Percentiles rank a stretch among this genome's conserved stretches.
phyloP scores from a whole-genome alignment of 2,329 filamentous ascomycete genomes.

The Fonsecaea monophora region DNA sequence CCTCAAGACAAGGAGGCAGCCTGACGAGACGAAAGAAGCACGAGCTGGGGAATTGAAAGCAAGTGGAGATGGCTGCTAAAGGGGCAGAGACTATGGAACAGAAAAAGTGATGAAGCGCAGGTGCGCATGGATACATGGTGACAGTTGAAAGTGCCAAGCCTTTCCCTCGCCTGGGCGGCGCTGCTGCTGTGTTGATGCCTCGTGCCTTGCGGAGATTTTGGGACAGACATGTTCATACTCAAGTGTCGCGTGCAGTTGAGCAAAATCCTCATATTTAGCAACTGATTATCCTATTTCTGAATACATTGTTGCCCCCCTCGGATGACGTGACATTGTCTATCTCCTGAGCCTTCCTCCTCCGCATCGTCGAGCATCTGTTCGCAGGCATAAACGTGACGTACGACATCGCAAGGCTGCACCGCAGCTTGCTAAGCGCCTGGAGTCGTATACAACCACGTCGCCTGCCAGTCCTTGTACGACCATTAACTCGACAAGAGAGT shows the following conservation, averaged over 20 bases:
- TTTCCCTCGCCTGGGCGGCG: not conserved
- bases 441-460: constrained; percentile 24
- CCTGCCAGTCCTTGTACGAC: constrained; percentile 18
- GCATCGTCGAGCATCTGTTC: not conserved
- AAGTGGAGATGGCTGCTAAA: not conserved
- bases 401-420: constrained; percentile 32
- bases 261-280: constrained; percentile 13
- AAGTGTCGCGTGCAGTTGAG: constrained; percentile 14
- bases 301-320: not conserved
- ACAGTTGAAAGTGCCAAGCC: not conserved
- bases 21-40: not conserved
- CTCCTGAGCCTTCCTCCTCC: constrained; percentile 1
- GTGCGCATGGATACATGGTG: not conserved
- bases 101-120: not conserved
- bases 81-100: not conserved
- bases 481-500: not conserved
- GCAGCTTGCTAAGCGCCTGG: constrained; percentile 34
- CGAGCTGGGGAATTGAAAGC: not conserved
- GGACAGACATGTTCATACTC: not conserved
- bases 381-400: constrained; percentile 34
- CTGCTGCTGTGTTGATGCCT: constrained; percentile 1
- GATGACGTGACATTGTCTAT: not conserved
- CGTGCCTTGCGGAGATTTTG: constrained; percentile 6
- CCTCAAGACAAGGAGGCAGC: not conserved
- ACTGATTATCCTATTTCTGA: constrained; percentile 8